A percentile compares a stretch with the other conserved stretches of the same genome.
Evolutionary conservation across 2,329 filamentous ascomycete species (phyloP).

Genomic region (Lasiodiplodia sp.): DNA sequence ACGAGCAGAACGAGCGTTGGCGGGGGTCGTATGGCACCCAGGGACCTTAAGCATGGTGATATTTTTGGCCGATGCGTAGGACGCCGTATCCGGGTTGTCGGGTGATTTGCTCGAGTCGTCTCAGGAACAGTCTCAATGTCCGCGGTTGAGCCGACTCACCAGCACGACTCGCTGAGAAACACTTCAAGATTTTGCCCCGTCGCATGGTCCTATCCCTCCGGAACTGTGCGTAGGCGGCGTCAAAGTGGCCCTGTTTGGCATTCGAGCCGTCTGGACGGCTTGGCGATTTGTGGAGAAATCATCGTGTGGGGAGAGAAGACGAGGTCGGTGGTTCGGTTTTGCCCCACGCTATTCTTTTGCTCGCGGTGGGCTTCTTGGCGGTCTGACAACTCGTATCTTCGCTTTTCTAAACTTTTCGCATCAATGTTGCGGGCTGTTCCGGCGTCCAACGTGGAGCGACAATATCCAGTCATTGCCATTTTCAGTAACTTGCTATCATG

Average conservation of each 20-base stretch:
- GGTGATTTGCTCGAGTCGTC: conserved; percentile 7
- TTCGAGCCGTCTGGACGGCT: neutral
- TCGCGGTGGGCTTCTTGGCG: conserved; percentile 12
- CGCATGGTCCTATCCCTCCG: neutral
- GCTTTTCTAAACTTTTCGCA: neutral
- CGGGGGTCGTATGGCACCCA: neutral
- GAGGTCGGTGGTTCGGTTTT: neutral
- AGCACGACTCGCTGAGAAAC: neutral
- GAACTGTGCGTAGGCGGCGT: neutral
- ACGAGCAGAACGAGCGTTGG: neutral
- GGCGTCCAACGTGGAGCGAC: neutral
- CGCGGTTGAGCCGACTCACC: conserved; percentile 9
- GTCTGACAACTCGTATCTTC: neutral
- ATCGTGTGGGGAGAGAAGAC: neutral
- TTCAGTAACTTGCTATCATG: neutral
- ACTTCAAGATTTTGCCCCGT: neutral
- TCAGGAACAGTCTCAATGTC: conserved; percentile 7
- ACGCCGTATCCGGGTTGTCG: neutral
- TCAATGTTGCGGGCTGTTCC: neutral
- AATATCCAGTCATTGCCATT: neutral
- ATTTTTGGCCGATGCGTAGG: neutral
- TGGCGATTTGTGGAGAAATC: conserved; percentile 11
- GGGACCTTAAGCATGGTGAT: neutral
- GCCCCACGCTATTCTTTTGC: neutral
- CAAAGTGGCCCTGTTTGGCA: neutral